Conservation (phyloP, 768 basidiomycete species). For the Calocera cornea region DNA sequence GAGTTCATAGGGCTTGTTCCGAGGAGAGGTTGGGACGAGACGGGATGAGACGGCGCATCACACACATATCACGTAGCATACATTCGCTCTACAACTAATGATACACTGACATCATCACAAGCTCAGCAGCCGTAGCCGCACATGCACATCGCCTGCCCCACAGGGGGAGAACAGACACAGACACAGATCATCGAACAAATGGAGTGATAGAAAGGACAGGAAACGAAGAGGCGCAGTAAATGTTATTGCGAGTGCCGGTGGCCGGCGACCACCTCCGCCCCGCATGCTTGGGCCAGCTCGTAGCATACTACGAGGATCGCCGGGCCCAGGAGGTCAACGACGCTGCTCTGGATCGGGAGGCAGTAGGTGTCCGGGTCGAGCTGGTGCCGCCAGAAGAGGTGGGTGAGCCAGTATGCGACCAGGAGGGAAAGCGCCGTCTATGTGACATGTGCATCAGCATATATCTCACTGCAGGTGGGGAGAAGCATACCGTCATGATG, state of each 20-base stretch:
- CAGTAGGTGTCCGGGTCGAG: constrained; percentile 88
- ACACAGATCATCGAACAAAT: too few relatives aligned
- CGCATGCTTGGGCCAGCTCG: constrained; percentile 42
- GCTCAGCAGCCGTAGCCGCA: neutral
- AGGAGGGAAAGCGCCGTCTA: constrained; percentile 61
- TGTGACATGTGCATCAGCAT: neutral
- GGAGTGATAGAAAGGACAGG: neutral
- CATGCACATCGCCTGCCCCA: too few relatives aligned
- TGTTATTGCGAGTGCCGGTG: neutral
- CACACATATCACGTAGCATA: neutral
- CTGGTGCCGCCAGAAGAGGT: constrained; percentile 61
- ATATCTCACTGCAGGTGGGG: neutral
- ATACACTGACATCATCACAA: neutral
- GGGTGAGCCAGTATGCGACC: constrained; percentile 52
- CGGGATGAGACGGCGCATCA: neutral
- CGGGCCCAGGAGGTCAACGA: constrained; percentile 77
- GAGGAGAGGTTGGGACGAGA: neutral
- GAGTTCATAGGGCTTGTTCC: neutral
- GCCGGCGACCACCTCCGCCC: constrained; percentile 21
- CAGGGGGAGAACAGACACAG: too few relatives aligned
- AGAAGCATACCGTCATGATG: constrained; percentile 52
- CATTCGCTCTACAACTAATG: neutral
- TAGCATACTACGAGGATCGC: constrained; percentile 65
- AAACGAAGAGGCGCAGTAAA: neutral
- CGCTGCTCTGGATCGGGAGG: constrained; percentile 78